Evolutionary conservation across 495 filamentous ascomycete genomes (phyloP).

Genomic region (Tuber magnatum): DNA sequence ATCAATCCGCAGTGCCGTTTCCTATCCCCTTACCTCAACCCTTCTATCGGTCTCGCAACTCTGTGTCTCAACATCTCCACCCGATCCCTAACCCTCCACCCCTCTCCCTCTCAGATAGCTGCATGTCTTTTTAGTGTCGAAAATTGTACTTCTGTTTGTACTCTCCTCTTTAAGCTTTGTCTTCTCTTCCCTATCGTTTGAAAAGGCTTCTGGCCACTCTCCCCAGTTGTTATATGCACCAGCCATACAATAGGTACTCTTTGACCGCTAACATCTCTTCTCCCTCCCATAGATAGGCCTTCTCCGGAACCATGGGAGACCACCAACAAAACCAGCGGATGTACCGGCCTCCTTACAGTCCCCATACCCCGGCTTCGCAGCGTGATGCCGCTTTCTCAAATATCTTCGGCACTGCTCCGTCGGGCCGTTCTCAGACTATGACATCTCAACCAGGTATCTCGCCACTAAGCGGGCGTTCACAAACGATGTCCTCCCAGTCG

Average conservation of each 20-base stretch:
- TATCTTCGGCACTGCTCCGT: conserved; percentile 86
- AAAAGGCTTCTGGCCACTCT: conserved; percentile 3
- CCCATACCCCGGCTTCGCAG: conserved; percentile 47
- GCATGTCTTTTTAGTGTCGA: conserved; percentile 35
- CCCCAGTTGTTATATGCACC: not conserved
- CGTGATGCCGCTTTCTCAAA: conserved; percentile 92
- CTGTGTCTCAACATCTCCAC: conserved; percentile 23
- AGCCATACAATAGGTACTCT: conserved; percentile 6
- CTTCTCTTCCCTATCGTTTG: conserved; percentile 15
- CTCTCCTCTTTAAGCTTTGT: conserved; percentile 22
- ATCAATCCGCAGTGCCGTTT: conserved; percentile 29
- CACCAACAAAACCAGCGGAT: conserved; percentile 36
- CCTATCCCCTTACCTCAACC: conserved; percentile 34
- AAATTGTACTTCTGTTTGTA: conserved; percentile 35
- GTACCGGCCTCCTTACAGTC: conserved; percentile 32
- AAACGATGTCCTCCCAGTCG: conserved; percentile 49
- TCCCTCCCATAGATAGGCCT: conserved; percentile 24
- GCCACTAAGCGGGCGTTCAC: conserved; percentile 57
- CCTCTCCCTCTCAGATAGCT: conserved; percentile 18
- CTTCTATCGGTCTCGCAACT: conserved; percentile 24
- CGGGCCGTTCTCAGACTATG: conserved; percentile 83
- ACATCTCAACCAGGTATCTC: conserved; percentile 57
- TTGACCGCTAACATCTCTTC: conserved; percentile 21
- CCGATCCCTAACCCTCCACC: not conserved
- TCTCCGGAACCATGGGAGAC: conserved; percentile 33